Conservation (phyloP, 257 asterid genomes). For the Gentiana straminea region DNA sequence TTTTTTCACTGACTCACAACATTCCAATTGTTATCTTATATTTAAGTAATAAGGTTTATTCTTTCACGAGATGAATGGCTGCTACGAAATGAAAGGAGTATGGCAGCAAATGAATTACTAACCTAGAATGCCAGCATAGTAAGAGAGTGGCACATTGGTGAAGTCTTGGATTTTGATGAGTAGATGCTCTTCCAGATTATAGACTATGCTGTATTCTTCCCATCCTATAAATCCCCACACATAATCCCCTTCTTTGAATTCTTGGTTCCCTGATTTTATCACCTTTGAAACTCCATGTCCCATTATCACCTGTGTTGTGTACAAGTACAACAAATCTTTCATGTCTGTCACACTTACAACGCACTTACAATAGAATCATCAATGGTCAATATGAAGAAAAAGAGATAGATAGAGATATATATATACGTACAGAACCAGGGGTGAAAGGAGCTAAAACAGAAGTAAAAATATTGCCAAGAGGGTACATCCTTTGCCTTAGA, state of each 20-base stretch:
- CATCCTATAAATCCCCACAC: constrained; percentile 18
- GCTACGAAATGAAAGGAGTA: no score
- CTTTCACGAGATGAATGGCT: no score
- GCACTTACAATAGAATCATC: neutral
- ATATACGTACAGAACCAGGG: constrained; percentile 11
- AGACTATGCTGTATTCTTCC: constrained; percentile 15
- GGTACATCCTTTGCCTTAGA: constrained; percentile 11
- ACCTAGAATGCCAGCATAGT: constrained; percentile 18
- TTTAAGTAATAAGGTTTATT: no score
- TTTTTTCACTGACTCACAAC: no score
- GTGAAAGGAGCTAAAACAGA: constrained; percentile 4
- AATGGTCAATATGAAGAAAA: neutral
- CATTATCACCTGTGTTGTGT: constrained; percentile 5
- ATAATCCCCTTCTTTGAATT: constrained; percentile 15
- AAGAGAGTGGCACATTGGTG: constrained; percentile 11
- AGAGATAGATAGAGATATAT: neutral
- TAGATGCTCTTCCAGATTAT: neutral
- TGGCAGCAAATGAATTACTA: no score
- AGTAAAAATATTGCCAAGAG: constrained; percentile 5
- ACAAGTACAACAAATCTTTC: neutral
- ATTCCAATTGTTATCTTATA: no score
- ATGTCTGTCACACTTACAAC: neutral
- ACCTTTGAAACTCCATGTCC: constrained; percentile 18
- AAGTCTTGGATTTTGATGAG: no score
- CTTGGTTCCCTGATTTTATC: constrained; percentile 9